Conservation (phyloP, 2,329 filamentous ascomycete species). For the Fusarium subtropicale region DNA sequence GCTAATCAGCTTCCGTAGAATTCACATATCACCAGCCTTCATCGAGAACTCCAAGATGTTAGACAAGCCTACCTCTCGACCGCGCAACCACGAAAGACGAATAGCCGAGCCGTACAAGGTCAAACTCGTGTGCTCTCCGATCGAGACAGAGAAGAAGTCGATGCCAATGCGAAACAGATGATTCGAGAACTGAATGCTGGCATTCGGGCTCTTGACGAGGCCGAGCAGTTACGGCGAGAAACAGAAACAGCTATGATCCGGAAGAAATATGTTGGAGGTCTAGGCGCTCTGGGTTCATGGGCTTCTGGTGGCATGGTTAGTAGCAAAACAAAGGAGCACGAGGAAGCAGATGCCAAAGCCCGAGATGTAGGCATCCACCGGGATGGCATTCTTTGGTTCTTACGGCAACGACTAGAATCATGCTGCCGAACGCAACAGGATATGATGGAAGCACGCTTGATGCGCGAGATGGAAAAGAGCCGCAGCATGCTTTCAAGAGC, state of each 20-base stretch:
- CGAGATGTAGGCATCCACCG: constrained; percentile 76
- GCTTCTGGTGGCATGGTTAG: constrained; percentile 68
- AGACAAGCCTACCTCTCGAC: constrained; percentile 93
- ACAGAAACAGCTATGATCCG: constrained; percentile 77
- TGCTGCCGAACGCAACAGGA: constrained; percentile 82
- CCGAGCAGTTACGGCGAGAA: constrained; percentile 83
- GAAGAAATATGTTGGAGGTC: constrained; percentile 73
- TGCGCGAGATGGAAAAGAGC: constrained; percentile 87
- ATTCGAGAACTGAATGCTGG: constrained; percentile 86
- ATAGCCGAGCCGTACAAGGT: constrained; percentile 61
- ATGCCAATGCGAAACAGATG: constrained; percentile 85
- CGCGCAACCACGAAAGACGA: constrained; percentile 70
- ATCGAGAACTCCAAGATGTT: constrained; percentile 82
- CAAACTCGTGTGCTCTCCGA: constrained; percentile 75
- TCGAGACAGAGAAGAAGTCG: constrained; percentile 84
- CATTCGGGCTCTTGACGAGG: constrained; percentile 82
- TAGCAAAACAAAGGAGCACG: constrained; percentile 72
- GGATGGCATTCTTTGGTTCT: constrained; percentile 85
- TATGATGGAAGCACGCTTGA: constrained; percentile 93
- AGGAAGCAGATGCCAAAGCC: constrained; percentile 75
- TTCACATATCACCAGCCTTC: constrained; percentile 83
- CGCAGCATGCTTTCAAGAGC: constrained; percentile 85
- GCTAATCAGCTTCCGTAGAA: constrained; percentile 67
- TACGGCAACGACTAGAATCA: constrained; percentile 79
- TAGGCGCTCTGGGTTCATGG: constrained; percentile 75